Evolutionary conservation across 140 eudicot species (phyloP).

Genomic region (Stevia rebaudiana): DNA sequence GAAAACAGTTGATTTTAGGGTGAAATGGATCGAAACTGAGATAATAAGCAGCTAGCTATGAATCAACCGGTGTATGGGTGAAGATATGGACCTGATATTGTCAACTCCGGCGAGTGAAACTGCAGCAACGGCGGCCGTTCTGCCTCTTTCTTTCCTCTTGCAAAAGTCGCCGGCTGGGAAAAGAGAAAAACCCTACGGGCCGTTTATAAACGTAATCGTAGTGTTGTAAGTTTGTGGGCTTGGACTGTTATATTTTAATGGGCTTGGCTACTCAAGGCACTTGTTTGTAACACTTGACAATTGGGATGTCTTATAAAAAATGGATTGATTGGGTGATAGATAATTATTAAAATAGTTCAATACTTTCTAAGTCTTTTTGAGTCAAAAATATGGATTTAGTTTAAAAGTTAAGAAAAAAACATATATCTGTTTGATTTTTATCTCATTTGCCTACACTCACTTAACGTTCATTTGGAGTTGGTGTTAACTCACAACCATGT

Average conservation of each 20-base stretch:
- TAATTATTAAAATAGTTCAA: no score
- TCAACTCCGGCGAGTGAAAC: constrained; percentile 21
- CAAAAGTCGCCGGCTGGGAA: background rate
- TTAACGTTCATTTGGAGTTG: no score
- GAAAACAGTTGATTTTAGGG: background rate
- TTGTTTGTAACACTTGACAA: no score
- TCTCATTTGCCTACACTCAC: no score
- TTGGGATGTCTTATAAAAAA: no score
- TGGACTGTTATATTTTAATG: background rate
- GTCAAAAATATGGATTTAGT: no score
- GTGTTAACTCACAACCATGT: no score
- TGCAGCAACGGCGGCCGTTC: constrained; percentile 9
- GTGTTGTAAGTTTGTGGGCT: constrained; percentile 1
- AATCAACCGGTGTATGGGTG: background rate
- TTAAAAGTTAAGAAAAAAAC: no score
- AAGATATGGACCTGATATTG: constrained; percentile 8
- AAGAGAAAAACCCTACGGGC: constrained; percentile 14
- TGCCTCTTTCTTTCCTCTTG: background rate
- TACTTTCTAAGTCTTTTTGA: no score
- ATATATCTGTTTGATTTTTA: no score
- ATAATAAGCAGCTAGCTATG: background rate
- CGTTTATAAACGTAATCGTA: constrained; percentile 9
- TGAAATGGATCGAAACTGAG: background rate
- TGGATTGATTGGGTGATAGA: no score
- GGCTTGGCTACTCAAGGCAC: background rate